These are phyloP conservation scores for Serpula lacrymans DNA, from an alignment of 768 basidiomycete species.

Conservation along the genomic window DNA sequence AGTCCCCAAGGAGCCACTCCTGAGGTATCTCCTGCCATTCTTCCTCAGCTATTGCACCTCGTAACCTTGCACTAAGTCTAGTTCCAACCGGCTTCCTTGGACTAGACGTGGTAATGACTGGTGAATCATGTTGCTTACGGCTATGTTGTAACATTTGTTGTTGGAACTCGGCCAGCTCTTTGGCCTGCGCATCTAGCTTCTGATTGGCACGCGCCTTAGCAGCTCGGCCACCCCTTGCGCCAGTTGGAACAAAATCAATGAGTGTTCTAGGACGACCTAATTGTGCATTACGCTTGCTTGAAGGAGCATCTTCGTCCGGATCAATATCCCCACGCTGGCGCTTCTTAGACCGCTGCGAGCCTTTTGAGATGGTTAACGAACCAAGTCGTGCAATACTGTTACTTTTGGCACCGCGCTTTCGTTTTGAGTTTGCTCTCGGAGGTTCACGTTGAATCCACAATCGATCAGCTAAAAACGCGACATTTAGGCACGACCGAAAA, in stretches of 20 bases:
- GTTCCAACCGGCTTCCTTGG: slow-evolving; percentile 47
- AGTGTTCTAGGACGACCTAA: too few relatives aligned
- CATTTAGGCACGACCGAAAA: slow-evolving; percentile 4
- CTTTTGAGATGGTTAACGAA: slow-evolving; percentile 16
- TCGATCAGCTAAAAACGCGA: slow-evolving; percentile 56
- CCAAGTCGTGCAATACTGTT: slow-evolving; percentile 9
- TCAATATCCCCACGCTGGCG: slow-evolving; percentile 20
- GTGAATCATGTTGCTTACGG: slow-evolving; percentile 1
- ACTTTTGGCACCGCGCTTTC: slow-evolving; percentile 39
- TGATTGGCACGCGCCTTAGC: slow-evolving; percentile 72
- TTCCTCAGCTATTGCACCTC: slow-evolving; percentile 46
- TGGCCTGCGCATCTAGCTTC: slow-evolving; percentile 66
- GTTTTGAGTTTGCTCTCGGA: slow-evolving; percentile 45
- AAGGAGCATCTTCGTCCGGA: slow-evolving; percentile 4
- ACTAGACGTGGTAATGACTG: slow-evolving; percentile 10
- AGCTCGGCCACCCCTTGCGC: slow-evolving; percentile 51
- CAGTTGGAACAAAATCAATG: slow-evolving; percentile 15
- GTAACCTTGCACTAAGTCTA: slow-evolving; percentile 61
- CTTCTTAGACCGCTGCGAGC: slow-evolving; percentile 13
- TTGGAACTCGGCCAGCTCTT: slow-evolving; percentile 61
- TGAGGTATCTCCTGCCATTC: slow-evolving; percentile 81
- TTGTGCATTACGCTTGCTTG: slow-evolving; percentile 13
- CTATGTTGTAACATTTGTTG: slow-evolving; percentile 32
- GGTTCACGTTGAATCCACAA: slow-evolving; percentile 82
- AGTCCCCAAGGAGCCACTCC: slow-evolving; percentile 57